Base-by-base conservation (phyloP, 179 eudicot genomes). In the Spinacia oleracea region DNA sequence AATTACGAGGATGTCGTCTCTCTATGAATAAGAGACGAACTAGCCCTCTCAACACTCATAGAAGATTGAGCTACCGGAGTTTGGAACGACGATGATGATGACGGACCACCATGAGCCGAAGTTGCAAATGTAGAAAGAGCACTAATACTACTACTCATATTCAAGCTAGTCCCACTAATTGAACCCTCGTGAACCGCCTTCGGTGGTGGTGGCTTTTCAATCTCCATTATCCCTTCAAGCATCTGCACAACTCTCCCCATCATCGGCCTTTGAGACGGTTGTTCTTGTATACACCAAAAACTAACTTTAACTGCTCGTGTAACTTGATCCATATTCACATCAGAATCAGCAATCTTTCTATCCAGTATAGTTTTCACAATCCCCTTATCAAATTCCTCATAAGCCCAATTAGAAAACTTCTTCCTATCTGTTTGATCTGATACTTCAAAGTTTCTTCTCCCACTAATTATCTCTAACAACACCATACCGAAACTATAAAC, bases 211-310 rank as follows among this genome's bases (percentile, higher is more conserved):
- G 97, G 93, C 80, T 79, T 89, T 67, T 85, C 91, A 6, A 95
- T 89, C 78, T 85, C 93, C 64, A 83, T 70, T 32, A 93, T 80
- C 21, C 98, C 98, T 87, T 95, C 98, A 1, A 95, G 72, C 98
- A 95, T 90, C 74, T 93, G 97, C 72, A 94, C 97, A 31, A 94
- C 97, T 85, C 86, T 94, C 56, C 97, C 94, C 96, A 94, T 94
- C 86, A 78, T 86, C 6, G 97, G 96, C 87, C 98, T 89, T n/a
- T 88, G 93, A 76, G 93, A 88, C 29, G 97, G 96, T 62, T 94
- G 97, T 80, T 94, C 97, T 80, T 94, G 96, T 46, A 94, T 94
- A 78, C 98, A 94, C 98, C 96, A 94, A 84, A 94, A 94, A 56
- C 97, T 85, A 42, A 91, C 94, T 80, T 82, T 71, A 70, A 94